Evolutionary conservation across 2,329 filamentous ascomycete species (phyloP).

Genomic region (Coniochaeta hoffmannii): DNA sequence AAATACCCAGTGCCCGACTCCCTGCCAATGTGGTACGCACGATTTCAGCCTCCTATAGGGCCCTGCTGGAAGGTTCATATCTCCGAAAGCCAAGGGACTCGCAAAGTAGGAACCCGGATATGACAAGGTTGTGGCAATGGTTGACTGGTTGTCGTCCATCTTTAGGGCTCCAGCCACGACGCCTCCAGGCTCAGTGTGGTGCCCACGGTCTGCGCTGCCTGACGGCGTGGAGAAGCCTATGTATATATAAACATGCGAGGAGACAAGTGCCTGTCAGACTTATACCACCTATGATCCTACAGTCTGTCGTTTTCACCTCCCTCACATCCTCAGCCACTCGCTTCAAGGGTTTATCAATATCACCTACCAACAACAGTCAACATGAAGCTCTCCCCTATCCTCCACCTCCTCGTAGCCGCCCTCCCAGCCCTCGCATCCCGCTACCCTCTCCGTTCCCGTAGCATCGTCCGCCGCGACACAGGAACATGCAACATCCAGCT

Average conservation of each 20-base stretch:
- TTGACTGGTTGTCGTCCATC: background rate
- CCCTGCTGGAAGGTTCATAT: background rate
- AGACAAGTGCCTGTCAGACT: background rate
- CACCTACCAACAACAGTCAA: background rate
- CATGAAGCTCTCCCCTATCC: background rate
- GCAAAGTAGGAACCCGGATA: background rate
- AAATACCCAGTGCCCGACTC: background rate
- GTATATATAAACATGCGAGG: background rate
- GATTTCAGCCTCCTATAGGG: background rate
- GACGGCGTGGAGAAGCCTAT: background rate
- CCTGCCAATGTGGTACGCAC: background rate
- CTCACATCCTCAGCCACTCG: background rate
- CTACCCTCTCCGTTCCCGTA: background rate
- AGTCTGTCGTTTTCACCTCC: background rate
- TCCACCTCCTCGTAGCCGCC: background rate
- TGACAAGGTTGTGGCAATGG: background rate
- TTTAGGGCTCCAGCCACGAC: background rate
- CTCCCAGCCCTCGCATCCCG: background rate
- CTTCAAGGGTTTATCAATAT: background rate
- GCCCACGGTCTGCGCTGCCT: background rate
- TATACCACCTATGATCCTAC: background rate
- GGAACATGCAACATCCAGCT: slow-evolving; percentile 10
- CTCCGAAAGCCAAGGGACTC: background rate
- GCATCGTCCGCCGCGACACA: slow-evolving; percentile 5
- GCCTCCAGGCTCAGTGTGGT: background rate